Evolutionary conservation across 208 protist genomes (phyloP).

Genomic region (Acanthamoeba triangularis): DNA sequence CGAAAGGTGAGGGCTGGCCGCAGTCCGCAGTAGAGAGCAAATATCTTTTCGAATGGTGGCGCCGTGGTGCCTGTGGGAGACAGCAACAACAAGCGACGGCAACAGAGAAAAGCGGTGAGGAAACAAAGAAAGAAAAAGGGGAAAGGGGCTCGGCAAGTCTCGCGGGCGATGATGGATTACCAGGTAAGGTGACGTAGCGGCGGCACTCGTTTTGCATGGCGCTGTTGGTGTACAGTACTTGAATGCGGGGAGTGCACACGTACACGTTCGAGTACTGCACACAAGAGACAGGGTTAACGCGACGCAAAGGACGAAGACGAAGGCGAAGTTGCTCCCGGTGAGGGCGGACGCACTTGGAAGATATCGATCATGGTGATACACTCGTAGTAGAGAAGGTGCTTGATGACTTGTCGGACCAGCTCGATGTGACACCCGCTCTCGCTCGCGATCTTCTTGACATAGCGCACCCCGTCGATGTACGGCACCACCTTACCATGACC

Average conservation of each 20-base stretch:
- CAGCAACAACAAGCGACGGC: too few species aligned
- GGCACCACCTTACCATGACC: conserved; percentile 24
- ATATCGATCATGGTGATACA: conserved; percentile 77
- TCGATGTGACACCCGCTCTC: conserved; percentile 62
- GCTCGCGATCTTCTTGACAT: conserved; percentile 63
- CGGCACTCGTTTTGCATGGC: conserved; percentile 71
- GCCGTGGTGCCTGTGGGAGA: neutral
- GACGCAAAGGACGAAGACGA: neutral
- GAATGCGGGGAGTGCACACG: conserved; percentile 60
- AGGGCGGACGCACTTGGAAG: conserved; percentile 55
- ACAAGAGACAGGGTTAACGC: too few species aligned
- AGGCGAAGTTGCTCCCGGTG: neutral
- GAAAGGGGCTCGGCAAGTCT: neutral
- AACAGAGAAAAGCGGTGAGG: neutral
- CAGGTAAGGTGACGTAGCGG: conserved; percentile 27
- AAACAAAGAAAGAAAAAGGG: neutral
- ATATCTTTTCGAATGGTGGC: conserved; percentile 39
- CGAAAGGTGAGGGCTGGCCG: conserved; percentile 59
- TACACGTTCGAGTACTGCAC: conserved; percentile 70
- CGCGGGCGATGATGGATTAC: neutral
- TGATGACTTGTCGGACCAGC: conserved; percentile 41
- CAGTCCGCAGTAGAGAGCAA: conserved; percentile 69
- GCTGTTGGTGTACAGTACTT: neutral
- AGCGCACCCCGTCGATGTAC: conserved; percentile 72
- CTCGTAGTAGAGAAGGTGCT: conserved; percentile 75